These are phyloP conservation scores for Pyrus hybrid DNA, from an alignment of 331 rosid genomes.

Conservation along the genomic window DNA sequence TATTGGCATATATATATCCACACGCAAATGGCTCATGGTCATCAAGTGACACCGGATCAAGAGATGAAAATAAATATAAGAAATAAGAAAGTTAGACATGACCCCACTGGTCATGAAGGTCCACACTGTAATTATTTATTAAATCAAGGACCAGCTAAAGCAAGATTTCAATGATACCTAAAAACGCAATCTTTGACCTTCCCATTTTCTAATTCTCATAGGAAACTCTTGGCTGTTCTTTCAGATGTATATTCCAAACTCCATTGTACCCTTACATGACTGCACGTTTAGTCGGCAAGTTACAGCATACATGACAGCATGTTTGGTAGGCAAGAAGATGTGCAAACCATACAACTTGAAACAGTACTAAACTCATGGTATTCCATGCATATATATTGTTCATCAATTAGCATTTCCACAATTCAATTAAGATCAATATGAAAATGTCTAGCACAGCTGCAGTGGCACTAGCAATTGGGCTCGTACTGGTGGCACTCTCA, in stretches of 20 bases:
- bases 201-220: background rate
- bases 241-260: background rate
- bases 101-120: background rate
- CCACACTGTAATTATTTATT: background rate
- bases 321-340: background rate
- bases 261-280: background rate
- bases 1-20: too few relatives aligned
- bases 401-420: background rate
- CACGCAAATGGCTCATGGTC: too few relatives aligned
- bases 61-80: background rate
- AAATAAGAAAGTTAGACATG: too few relatives aligned
- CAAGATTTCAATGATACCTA: background rate
- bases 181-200: background rate
- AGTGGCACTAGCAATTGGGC: background rate
- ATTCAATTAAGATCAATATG: background rate
- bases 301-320: background rate
- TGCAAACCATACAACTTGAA: background rate
- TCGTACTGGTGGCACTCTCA: slow-evolving; percentile 10
- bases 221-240: background rate
- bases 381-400: background rate
- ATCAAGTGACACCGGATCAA: too few relatives aligned
- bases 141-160: background rate
- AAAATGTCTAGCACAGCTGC: background rate
- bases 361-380: background rate
- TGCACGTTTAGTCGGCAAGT: background rate